Evolutionary conservation across 2,329 filamentous ascomycete genomes (phyloP).

Genomic region (Fusarium sulawesiense): DNA sequence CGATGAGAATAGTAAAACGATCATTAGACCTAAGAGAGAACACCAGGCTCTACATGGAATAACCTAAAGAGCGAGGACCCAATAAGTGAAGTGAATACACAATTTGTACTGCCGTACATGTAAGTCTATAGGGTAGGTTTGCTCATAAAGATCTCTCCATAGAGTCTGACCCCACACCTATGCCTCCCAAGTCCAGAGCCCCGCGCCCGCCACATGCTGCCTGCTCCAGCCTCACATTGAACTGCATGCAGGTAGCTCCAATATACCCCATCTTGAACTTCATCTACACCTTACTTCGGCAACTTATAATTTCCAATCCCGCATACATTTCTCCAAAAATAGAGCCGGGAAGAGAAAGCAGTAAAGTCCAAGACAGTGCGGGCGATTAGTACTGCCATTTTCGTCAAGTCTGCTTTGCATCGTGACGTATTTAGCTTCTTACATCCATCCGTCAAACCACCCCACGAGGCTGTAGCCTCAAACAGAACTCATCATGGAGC

Average conservation of each 20-base stretch:
- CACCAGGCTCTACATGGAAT: background rate
- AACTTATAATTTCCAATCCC: slow-evolving; percentile 1
- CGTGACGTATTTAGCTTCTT: slow-evolving; percentile 15
- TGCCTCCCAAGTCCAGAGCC: slow-evolving; percentile 22
- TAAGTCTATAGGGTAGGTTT: slow-evolving; percentile 18
- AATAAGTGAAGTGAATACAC: background rate
- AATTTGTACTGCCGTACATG: background rate
- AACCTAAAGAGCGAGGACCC: background rate
- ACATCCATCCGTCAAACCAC: slow-evolving; percentile 9
- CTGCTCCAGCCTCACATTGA: slow-evolving; percentile 44
- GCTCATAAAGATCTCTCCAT: background rate
- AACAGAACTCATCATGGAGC: slow-evolving; percentile 70
- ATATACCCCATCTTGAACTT: slow-evolving; percentile 23
- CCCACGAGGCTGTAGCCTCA: slow-evolving; percentile 43
- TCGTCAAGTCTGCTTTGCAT: background rate
- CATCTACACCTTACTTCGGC: slow-evolving; percentile 12
- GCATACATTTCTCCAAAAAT: background rate
- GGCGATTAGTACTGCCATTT: background rate
- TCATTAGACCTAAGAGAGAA: background rate
- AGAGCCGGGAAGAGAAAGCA: background rate
- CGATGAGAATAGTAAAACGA: background rate
- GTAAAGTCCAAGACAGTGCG: background rate
- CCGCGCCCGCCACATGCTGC: slow-evolving; percentile 42
- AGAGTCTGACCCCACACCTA: slow-evolving; percentile 25
- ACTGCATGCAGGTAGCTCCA: slow-evolving; percentile 21